These are phyloP conservation scores for Postia placenta DNA, from an alignment of 768 basidiomycete species.

Conservation along the genomic window DNA sequence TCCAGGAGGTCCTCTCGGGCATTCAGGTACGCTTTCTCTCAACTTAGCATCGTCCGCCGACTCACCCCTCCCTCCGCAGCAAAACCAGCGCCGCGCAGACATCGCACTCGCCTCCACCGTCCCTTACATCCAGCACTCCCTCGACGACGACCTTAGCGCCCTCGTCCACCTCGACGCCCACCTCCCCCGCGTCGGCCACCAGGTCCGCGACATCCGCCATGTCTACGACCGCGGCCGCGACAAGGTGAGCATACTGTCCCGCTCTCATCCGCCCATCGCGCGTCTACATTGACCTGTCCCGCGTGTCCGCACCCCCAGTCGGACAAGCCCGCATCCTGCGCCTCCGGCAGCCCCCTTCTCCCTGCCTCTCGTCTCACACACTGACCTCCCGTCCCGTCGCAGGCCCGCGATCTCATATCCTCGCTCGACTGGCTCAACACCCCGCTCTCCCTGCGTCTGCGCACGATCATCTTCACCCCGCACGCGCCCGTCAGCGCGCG, in stretches of 20 bases:
- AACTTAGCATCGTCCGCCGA: neutral
- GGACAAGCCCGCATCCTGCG: neutral
- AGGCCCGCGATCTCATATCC: conserved; percentile 62
- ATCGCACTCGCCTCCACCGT: conserved; percentile 52
- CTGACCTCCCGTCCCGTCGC: neutral
- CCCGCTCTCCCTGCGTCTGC: conserved; percentile 71
- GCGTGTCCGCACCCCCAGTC: neutral
- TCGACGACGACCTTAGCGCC: conserved; percentile 54
- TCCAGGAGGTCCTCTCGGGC: conserved; percentile 57
- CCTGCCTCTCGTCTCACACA: neutral
- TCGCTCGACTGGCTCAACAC: conserved; percentile 75
- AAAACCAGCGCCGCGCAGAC: conserved; percentile 53
- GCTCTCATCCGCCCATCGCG: too few relatives aligned
- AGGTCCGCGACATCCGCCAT: conserved; percentile 54
- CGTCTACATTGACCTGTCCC: too few relatives aligned
- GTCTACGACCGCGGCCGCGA: conserved; percentile 67
- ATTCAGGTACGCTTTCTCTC: conserved; percentile 44
- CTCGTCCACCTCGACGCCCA: conserved; percentile 51
- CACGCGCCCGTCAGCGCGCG: conserved; percentile 66
- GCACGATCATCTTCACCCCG: conserved; percentile 66
- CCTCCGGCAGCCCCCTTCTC: neutral
- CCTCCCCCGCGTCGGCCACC: conserved; percentile 56
- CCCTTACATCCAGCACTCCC: conserved; percentile 53
- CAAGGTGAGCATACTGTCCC: conserved; percentile 39
- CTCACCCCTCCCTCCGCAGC: conserved; percentile 28